Evolutionary conservation across 2,329 filamentous ascomycete genomes (phyloP), one percentile per base, ranked within the genome.

Genomic region (Talaromyces sp.): DNA sequence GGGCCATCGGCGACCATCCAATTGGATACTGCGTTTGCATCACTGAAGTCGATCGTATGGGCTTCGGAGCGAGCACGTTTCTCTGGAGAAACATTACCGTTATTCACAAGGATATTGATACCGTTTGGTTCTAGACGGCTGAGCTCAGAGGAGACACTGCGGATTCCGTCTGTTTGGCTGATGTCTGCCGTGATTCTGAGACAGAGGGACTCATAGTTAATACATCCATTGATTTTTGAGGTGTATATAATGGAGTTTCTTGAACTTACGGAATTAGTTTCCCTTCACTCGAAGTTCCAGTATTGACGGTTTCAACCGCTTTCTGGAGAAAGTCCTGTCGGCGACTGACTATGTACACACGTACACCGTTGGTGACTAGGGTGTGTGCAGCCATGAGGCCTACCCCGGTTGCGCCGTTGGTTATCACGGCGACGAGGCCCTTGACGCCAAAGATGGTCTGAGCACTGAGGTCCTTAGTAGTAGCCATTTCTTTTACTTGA

Each of bases 101-200:
- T 72, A 65, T 73, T 73, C 61, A 73, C 64, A 1, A 73, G 66
- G 51, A 85, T 68, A 60, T 85, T 81, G 32, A 85, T 80, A 4
- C 82, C 82, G 8, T 80, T 77, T 1, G 79, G 72, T 66, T 85
- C 83, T 62, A 80, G 79, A 61, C 80, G 79, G 67, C 79, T 75
- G 63, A 85, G 76, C 69, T 84, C 79, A 64, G 81, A 77, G 56
- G 79, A 80, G 9, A 83, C 71, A 10, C 72, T 72, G 63, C 77
- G 73, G 25, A 82, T 75, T 51, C 82, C 81, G 10, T 81, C 74
- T 65, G 85, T 85, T 19, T 77, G 77, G 64, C 78, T 81, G 42
- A 83, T 77, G 65, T 84, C 82, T 62, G 79, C 77, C 25, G 73
- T 47, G 44, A 47, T 47, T 3, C 44, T 47, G 8, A 3, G 19